Conservation (phyloP, 768 basidiomycete genomes). For the Naganishia onofrii region DNA sequence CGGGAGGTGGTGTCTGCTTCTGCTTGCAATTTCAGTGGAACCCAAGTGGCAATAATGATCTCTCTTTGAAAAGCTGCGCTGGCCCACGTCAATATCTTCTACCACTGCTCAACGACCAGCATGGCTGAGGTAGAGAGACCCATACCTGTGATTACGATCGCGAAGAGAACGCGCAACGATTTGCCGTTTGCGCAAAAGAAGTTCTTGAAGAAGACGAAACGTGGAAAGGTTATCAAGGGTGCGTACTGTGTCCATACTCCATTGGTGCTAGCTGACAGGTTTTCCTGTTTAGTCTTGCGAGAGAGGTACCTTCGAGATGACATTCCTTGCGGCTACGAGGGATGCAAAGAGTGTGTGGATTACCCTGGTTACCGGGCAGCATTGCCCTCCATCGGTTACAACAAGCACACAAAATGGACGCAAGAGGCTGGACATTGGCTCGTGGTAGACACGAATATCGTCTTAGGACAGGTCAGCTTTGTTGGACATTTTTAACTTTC, state of each 20-base stretch:
- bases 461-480: slow-evolving; percentile 72
- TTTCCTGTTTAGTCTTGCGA: slow-evolving; percentile 64
- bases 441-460: slow-evolving; percentile 91
- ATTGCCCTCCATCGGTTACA: slow-evolving; percentile 64
- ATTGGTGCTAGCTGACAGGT: not conserved
- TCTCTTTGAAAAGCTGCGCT: no score
- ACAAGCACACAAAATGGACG: slow-evolving; percentile 57
- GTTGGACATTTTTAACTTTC: slow-evolving; percentile 15
- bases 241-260: not conserved
- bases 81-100: no score
- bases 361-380: slow-evolving; percentile 53
- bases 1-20: not conserved
- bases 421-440: slow-evolving; percentile 62
- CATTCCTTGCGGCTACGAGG: slow-evolving; percentile 75
- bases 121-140: slow-evolving; percentile 19
- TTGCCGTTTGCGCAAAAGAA: slow-evolving; percentile 66
- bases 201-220: slow-evolving; percentile 92
- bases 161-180: slow-evolving; percentile 50
- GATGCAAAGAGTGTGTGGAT: slow-evolving; percentile 64
- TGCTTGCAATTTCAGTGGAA: not conserved
- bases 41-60: not conserved
- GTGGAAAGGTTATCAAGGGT: slow-evolving; percentile 94
- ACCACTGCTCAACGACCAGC: not conserved
- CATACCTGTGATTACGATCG: slow-evolving; percentile 46
- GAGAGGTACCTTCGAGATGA: slow-evolving; percentile 93